These are phyloP conservation scores for Aurinia saxatilis DNA, from an alignment of 345 rosid genomes.

Conservation along the genomic window DNA sequence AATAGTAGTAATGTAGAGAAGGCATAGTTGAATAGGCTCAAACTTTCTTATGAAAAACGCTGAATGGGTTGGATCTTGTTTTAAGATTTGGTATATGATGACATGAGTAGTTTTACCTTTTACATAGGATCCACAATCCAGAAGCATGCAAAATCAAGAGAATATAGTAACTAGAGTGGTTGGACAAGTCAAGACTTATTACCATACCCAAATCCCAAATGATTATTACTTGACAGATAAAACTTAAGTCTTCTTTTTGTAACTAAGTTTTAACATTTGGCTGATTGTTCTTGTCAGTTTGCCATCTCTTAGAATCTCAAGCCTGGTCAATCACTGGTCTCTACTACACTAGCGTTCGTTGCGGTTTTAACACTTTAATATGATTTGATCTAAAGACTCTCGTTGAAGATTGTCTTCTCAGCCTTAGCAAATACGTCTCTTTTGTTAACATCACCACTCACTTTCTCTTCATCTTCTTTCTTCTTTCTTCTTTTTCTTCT, in stretches of 20 bases:
- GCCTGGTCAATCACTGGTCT: constrained; percentile 16
- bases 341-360: constrained; percentile 17
- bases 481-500: background rate
- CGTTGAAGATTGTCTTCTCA: constrained; percentile 21
- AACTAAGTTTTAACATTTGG: constrained; percentile 9
- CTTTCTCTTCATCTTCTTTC: constrained; percentile 1
- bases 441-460: constrained; percentile 9
- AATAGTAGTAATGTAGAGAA: background rate
- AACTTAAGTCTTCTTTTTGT: background rate
- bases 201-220: constrained; percentile 5
- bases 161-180: constrained; percentile 10
- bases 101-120: constrained; percentile 9
- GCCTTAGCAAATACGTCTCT: constrained; percentile 21
- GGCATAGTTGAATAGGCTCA: background rate
- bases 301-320: constrained; percentile 10
- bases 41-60: background rate
- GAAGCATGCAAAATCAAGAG: constrained; percentile 7
- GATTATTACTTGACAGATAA: constrained; percentile 4
- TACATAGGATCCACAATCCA: constrained; percentile 8
- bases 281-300: constrained; percentile 8
- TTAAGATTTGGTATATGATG: constrained; percentile 15
- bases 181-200: constrained; percentile 5
- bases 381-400: constrained; percentile 15
- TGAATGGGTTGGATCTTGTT: constrained; percentile 5
- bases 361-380: constrained; percentile 21